These are phyloP conservation scores for Chaetomiaceae sp. DNA, from an alignment of 2,329 filamentous ascomycete genomes.

Conservation along the genomic window DNA sequence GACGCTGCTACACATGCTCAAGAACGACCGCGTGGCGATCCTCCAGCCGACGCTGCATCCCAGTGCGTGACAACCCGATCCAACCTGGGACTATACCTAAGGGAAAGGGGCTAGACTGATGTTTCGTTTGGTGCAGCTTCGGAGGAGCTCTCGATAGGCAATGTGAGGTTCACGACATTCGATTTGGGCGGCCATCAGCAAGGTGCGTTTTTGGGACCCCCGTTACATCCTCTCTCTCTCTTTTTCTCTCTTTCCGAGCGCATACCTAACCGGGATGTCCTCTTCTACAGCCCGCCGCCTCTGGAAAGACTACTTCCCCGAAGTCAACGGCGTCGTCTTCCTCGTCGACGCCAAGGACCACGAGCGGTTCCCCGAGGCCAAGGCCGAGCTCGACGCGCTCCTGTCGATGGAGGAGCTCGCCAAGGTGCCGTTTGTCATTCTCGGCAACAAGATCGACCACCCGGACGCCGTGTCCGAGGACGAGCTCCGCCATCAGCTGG, in stretches of 20 bases:
- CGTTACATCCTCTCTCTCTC: no score
- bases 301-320: slow-evolving; percentile 96
- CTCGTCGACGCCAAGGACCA: slow-evolving; percentile 96
- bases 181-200: slow-evolving; percentile 92
- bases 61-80: slow-evolving; percentile 52
- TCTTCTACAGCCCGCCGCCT: slow-evolving; percentile 68
- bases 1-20: slow-evolving; percentile 89
- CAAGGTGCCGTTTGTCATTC: slow-evolving; percentile 92
- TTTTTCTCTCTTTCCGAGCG: no score
- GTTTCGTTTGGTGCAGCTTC: slow-evolving; percentile 53
- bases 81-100: neutral
- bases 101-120: slow-evolving; percentile 14
- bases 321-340: slow-evolving; percentile 95
- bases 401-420: slow-evolving; percentile 93
- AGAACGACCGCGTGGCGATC: slow-evolving; percentile 92
- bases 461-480: slow-evolving; percentile 94
- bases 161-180: slow-evolving; percentile 91
- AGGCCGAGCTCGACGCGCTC: slow-evolving; percentile 93
- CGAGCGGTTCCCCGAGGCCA: slow-evolving; percentile 89
- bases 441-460: slow-evolving; percentile 99
- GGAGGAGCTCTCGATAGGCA: slow-evolving; percentile 88
- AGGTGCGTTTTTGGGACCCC: no score
- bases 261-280: neutral
- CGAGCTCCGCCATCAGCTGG: slow-evolving; percentile 85
- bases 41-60: slow-evolving; percentile 88